Conservation (phyloP, 768 basidiomycete genomes). For the Lyophyllum decastes region DNA sequence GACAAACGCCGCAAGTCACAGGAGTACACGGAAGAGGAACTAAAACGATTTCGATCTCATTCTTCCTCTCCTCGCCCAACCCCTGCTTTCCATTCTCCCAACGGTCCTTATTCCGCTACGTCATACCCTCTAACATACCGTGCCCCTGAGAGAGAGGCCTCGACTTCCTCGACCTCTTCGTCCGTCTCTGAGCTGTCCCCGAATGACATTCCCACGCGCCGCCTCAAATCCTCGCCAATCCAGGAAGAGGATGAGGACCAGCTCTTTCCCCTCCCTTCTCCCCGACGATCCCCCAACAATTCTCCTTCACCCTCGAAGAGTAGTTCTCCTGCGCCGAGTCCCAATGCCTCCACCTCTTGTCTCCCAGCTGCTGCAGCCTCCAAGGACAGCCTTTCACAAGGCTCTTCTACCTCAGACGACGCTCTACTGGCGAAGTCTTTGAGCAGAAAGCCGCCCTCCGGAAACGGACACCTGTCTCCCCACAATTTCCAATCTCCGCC, state of each 20-base stretch:
- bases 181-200: constrained; percentile 10
- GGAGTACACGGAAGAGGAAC: constrained; percentile 30
- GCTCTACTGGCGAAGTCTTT: constrained; percentile 11
- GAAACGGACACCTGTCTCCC: background rate
- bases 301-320: constrained; percentile 31
- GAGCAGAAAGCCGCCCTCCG: constrained; percentile 14
- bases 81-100: constrained; percentile 16
- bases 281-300: constrained; percentile 50
- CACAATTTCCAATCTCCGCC: background rate
- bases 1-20: constrained; percentile 55
- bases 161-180: constrained; percentile 10
- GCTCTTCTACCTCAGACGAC: constrained; percentile 10
- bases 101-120: constrained; percentile 13
- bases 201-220: constrained; percentile 16
- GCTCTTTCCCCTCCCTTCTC: constrained; percentile 61
- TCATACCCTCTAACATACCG: constrained; percentile 1
- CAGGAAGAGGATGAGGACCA: constrained; percentile 59
- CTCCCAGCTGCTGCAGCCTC: constrained; percentile 10
- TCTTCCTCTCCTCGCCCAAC: constrained; percentile 12
- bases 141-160: constrained; percentile 1
- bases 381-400: background rate
- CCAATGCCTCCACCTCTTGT: constrained; percentile 13
- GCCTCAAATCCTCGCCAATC: constrained; percentile 36
- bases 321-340: constrained; percentile 20
- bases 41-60: constrained; percentile 10